Conservation (phyloP, 768 basidiomycete genomes). For the Ephemerocybe angulata region DNA sequence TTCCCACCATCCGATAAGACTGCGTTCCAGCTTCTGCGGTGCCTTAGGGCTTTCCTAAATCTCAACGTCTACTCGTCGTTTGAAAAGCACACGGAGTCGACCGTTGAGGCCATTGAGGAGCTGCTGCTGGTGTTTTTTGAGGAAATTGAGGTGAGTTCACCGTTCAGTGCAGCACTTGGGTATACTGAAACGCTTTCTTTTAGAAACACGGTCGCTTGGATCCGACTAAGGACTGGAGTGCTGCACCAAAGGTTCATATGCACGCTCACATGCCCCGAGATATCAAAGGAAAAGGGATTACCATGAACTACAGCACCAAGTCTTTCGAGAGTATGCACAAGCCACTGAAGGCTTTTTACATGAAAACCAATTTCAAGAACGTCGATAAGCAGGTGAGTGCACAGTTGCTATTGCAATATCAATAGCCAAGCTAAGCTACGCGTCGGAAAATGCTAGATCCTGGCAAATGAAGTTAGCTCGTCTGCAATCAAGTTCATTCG, state of each 20-base stretch:
- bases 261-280: slow-evolving; percentile 30
- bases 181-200: neutral
- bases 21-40: slow-evolving; percentile 24
- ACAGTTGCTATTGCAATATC: too few species aligned
- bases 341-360: neutral
- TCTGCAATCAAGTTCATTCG: neutral
- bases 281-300: slow-evolving; percentile 30
- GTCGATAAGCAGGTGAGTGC: slow-evolving; percentile 5
- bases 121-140: slow-evolving; percentile 16
- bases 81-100: slow-evolving; percentile 31
- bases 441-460: neutral
- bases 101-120: slow-evolving; percentile 19
- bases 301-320: slow-evolving; percentile 5
- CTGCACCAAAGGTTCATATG: slow-evolving; percentile 35
- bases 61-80: slow-evolving; percentile 26
- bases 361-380: slow-evolving; percentile 6
- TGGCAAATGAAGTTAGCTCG: neutral
- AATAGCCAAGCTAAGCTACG: too few species aligned
- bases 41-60: slow-evolving; percentile 20
- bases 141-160: slow-evolving; percentile 20
- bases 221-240: slow-evolving; percentile 21
- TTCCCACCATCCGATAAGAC: neutral
- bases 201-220: neutral
- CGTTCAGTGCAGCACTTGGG: too few species aligned
- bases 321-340: slow-evolving; percentile 4